phyloP scores from a whole-genome alignment of 148 eudicot species.

The Rhododendron molle region DNA sequence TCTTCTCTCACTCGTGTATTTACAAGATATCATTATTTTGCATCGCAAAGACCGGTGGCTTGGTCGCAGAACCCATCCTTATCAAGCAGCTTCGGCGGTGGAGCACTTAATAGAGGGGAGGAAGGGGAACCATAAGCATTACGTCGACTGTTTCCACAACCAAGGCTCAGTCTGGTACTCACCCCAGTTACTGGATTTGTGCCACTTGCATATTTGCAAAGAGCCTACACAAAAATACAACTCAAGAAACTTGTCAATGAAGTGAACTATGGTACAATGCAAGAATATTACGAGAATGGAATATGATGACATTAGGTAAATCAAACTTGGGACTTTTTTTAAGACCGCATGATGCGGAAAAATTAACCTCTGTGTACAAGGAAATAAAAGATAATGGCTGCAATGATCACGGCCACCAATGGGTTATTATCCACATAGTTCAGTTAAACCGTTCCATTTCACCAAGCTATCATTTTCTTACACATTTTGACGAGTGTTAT shows the following conservation, averaged over 20 bases:
- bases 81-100: conserved; percentile 81
- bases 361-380: neutral
- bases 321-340: neutral
- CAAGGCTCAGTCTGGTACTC: conserved; percentile 82
- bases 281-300: neutral
- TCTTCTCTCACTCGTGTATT: neutral
- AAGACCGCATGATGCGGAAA: neutral
- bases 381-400: neutral
- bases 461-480: neutral
- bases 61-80: conserved; percentile 86
- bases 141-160: conserved; percentile 84
- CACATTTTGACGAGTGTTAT: neutral
- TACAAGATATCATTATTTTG: conserved; percentile 27
- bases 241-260: neutral
- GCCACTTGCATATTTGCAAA: conserved; percentile 95
- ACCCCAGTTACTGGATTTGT: conserved; percentile 86
- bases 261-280: neutral
- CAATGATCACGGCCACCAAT: neutral
- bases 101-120: conserved; percentile 89
- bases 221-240: conserved; percentile 45
- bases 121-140: conserved; percentile 93
- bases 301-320: neutral
- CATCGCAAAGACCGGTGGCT: conserved; percentile 79
- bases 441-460: neutral
- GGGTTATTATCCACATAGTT: neutral